These are phyloP conservation scores for Sporothrix phasma DNA, from an alignment of 2,329 filamentous ascomycete species.

Conservation along the genomic window DNA sequence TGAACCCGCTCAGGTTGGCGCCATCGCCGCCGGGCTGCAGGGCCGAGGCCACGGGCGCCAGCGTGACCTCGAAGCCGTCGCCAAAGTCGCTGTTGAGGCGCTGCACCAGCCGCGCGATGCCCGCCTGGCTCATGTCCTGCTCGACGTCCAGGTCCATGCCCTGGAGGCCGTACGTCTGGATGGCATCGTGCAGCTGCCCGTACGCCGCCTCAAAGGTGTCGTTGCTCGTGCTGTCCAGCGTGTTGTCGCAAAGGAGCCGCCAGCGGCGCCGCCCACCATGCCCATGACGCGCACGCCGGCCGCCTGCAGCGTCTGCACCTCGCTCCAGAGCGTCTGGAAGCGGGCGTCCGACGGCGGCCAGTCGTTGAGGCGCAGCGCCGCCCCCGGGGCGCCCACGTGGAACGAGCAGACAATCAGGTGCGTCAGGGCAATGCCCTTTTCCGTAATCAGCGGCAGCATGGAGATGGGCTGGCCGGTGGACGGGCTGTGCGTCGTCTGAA, in stretches of 20 bases:
- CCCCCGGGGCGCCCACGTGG: constrained; percentile 61
- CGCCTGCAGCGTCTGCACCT: constrained; percentile 61
- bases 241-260: constrained; percentile 55
- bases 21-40: constrained; percentile 41
- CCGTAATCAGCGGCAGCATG: constrained; percentile 41
- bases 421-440: constrained; percentile 46
- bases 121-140: constrained; percentile 57
- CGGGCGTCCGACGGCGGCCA: constrained; percentile 56
- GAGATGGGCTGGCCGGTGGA: constrained; percentile 34
- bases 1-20: constrained; percentile 68
- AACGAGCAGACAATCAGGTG: constrained; percentile 83
- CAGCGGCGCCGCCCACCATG: constrained; percentile 80
- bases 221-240: constrained; percentile 37
- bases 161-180: constrained; percentile 47
- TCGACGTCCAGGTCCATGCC: constrained; percentile 68
- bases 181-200: constrained; percentile 49
- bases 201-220: constrained; percentile 61
- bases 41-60: constrained; percentile 69
- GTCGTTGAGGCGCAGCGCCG: constrained; percentile 65
- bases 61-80: constrained; percentile 57
- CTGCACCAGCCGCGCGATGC: constrained; percentile 52
- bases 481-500: constrained; percentile 27
- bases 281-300: constrained; percentile 70
- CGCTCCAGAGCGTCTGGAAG: constrained; percentile 67
- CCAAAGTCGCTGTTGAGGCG: constrained; percentile 56